Evolutionary conservation across 2,329 filamentous ascomycete species (phyloP).

Genomic region (Ophiostoma pallidulum): DNA sequence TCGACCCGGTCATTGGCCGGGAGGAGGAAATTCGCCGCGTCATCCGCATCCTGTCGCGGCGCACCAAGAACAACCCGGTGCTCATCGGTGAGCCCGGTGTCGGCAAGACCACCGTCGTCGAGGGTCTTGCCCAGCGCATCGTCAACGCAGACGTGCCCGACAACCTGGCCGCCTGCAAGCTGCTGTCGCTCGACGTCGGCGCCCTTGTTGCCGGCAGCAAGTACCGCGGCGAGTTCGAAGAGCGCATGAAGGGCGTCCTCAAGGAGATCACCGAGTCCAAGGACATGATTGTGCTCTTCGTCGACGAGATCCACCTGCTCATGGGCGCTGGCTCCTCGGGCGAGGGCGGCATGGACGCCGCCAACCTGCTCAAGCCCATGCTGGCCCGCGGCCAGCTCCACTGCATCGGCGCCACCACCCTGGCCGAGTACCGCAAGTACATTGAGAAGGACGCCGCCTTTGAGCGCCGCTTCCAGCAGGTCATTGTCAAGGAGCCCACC

Average conservation of each 20-base stretch:
- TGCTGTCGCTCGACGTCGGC: slow-evolving; percentile 91
- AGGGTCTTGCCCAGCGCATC: slow-evolving; percentile 89
- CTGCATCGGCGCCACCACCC: slow-evolving; percentile 93
- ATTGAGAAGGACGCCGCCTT: slow-evolving; percentile 98
- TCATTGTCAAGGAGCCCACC: slow-evolving; percentile 87
- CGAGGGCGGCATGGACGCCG: slow-evolving; percentile 97
- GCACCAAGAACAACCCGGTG: slow-evolving; percentile 98
- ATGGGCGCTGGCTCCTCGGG: slow-evolving; percentile 95
- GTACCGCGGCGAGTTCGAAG: slow-evolving; percentile 96
- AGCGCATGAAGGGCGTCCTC: slow-evolving; percentile 97
- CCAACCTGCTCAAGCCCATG: slow-evolving; percentile 97
- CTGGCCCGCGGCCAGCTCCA: slow-evolving; percentile 91
- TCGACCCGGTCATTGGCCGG: slow-evolving; percentile 92
- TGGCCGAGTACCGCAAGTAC: slow-evolving; percentile 95
- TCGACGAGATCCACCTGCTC: slow-evolving; percentile 95
- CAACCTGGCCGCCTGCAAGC: slow-evolving; percentile 84
- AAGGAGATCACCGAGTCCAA: slow-evolving; percentile 94
- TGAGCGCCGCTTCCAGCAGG: slow-evolving; percentile 97
- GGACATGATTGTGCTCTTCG: slow-evolving; percentile 95
- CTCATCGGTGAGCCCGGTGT: slow-evolving; percentile 97
- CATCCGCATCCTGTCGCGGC: slow-evolving; percentile 79
- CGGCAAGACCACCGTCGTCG: slow-evolving; percentile 95
- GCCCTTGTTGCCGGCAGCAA: slow-evolving; percentile 95
- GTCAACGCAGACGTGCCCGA: slow-evolving; percentile 95
- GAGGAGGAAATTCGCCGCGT: slow-evolving; percentile 93